phyloP scores from a whole-genome alignment of 2,329 filamentous ascomycete species.

The Tolypocladium pustulatum region DNA sequence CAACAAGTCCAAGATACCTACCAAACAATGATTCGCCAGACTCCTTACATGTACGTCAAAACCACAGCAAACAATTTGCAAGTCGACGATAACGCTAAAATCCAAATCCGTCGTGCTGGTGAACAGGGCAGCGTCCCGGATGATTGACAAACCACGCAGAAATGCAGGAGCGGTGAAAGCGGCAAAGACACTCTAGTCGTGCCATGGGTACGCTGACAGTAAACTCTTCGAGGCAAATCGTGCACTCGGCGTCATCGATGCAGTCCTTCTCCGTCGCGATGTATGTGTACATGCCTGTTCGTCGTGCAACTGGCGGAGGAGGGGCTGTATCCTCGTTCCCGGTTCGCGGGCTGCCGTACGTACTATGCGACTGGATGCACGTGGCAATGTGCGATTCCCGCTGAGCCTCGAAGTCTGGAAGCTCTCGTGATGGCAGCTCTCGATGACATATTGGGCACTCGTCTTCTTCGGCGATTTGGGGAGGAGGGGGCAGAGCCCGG shows the following conservation, averaged over 20 bases:
- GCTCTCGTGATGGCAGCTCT: constrained; percentile 51
- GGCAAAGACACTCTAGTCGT: constrained; percentile 55
- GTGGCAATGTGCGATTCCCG: constrained; percentile 48
- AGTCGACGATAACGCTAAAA: constrained; percentile 20
- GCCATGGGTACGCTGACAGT: constrained; percentile 52
- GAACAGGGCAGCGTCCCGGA: constrained; percentile 53
- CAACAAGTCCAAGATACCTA: neutral
- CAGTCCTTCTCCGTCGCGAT: constrained; percentile 57
- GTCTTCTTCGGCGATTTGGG: constrained; percentile 58
- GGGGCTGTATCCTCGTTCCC: constrained; percentile 11
- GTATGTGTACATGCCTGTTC: constrained; percentile 55
- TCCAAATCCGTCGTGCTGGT: constrained; percentile 52
- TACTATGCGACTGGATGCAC: constrained; percentile 47
- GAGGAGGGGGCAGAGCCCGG: constrained; percentile 30
- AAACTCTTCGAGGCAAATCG: constrained; percentile 58
- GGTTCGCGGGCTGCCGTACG: constrained; percentile 28
- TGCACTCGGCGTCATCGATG: constrained; percentile 56
- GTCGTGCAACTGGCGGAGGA: constrained; percentile 26
- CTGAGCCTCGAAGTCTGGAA: constrained; percentile 42
- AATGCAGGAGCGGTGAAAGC: constrained; percentile 53
- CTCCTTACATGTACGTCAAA: neutral
- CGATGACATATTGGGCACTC: constrained; percentile 69
- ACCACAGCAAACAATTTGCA: neutral
- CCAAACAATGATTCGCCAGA: neutral
- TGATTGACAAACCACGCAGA: constrained; percentile 51